Base-by-base conservation (phyloP, 106 monocot species). In the Agapanthus africanus region DNA sequence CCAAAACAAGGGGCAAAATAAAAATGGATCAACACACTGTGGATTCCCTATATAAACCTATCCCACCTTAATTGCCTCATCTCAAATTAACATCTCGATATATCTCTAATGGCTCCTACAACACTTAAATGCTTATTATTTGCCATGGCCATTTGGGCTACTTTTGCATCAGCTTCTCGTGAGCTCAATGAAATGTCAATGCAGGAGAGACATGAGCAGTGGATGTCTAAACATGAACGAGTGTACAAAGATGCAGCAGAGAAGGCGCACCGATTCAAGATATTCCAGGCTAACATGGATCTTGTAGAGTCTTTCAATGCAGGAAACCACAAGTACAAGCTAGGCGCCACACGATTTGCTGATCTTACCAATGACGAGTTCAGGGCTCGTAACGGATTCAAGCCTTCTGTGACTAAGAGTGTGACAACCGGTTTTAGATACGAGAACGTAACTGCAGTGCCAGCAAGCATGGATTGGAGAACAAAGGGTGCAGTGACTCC, bases 161-260 rank as follows among this genome's bases (percentile, higher is more conserved):
- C n/a, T n/a, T n/a, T n/a, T n/a, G n/a, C n/a, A n/a, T n/a, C n/a
- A n/a, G n/a, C n/a, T n/a, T n/a, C n/a, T n/a, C n/a, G n/a, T n/a
- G n/a, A n/a, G 10, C 46, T 19, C 21, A 50, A 50, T 4, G 21
- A 19, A 21, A 50, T 19, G 7, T 50, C 50, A 7, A 50, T 50
- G 50, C 3, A 21, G 19, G 50, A 50, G 50, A 50, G 50, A 7
- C 50, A 50, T 31, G 76, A 76, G 47, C 22, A 62, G 62, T 70
- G 76, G 76, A 76, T 76, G 76, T 61, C 23, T 26, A 13, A 50
- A n/a, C 34, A 69, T 23, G 76, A 61, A 19, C 76, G 56, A 14
- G 69, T 50, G 27, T 76, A 76, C 46, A 62, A 47, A 6, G 70
- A 76, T 40, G 70, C 21, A 14, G 69, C 44, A 25, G 70, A 76